phyloP scores from a whole-genome alignment of 768 basidiomycete genomes.

The Hirschioporus abietinus region DNA sequence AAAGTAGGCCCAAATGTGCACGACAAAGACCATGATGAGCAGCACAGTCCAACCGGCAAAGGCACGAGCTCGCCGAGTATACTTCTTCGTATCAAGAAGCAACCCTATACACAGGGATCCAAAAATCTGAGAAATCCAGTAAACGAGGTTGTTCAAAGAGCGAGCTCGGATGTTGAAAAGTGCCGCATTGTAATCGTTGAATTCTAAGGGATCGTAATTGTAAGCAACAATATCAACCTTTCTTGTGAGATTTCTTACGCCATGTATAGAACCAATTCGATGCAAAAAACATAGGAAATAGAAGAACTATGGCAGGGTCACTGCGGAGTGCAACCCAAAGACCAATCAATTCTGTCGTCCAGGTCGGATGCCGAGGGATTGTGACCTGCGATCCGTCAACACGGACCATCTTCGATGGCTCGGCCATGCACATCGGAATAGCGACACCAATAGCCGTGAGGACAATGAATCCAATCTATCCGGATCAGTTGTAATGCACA shows the following conservation, averaged over 20 bases:
- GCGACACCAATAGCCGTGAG: constrained; percentile 66
- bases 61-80: constrained; percentile 66
- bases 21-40: constrained; percentile 56
- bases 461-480: constrained; percentile 68
- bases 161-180: constrained; percentile 78
- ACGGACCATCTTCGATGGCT: constrained; percentile 67
- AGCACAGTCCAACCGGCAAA: constrained; percentile 66
- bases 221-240: neutral
- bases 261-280: constrained; percentile 86
- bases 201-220: constrained; percentile 43
- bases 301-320: constrained; percentile 65
- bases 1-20: constrained; percentile 72
- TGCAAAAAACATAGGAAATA: constrained; percentile 84
- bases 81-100: constrained; percentile 51
- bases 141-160: constrained; percentile 70
- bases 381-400: constrained; percentile 68
- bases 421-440: constrained; percentile 65
- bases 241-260: constrained; percentile 42
- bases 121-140: constrained; percentile 76
- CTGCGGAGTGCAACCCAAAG: constrained; percentile 62
- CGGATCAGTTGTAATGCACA: neutral
- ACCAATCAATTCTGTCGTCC: constrained; percentile 72
- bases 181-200: constrained; percentile 75
- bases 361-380: constrained; percentile 62
- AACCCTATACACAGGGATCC: constrained; percentile 69